These are phyloP conservation scores for Fraxinus cuspidata DNA, from an alignment of 257 asterid genomes.

Conservation along the genomic window DNA sequence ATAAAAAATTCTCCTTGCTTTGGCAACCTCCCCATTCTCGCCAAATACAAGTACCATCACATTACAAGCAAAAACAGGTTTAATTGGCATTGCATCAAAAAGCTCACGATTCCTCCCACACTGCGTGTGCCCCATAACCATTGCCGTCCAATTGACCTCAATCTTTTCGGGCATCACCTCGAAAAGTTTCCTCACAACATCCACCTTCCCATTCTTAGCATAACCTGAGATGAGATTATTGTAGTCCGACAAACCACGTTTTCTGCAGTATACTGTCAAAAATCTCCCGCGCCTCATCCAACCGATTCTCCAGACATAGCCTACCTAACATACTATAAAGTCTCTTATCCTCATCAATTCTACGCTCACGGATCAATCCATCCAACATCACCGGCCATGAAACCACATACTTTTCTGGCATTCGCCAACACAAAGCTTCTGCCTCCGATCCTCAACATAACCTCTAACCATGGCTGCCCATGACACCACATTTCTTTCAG, in stretches of 20 bases:
- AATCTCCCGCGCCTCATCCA: conserved; percentile 59
- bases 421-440: conserved; percentile 58
- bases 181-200: conserved; percentile 68
- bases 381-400: conserved; percentile 82
- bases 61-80: conserved; percentile 57
- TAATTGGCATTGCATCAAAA: conserved; percentile 55
- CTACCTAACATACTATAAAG: conserved; percentile 30
- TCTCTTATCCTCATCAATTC: conserved; percentile 56
- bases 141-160: conserved; percentile 80
- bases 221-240: conserved; percentile 59
- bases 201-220: conserved; percentile 62
- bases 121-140: conserved; percentile 60
- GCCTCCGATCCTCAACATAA: conserved; percentile 57
- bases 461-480: conserved; percentile 78
- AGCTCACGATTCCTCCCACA: conserved; percentile 62
- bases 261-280: conserved; percentile 49
- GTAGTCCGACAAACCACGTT: conserved; percentile 75
- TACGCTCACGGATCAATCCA: conserved; percentile 55
- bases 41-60: conserved; percentile 58
- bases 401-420: conserved; percentile 74
- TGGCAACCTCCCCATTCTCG: conserved; percentile 47
- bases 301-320: no score
- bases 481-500: conserved; percentile 61
- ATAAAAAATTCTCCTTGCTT: conserved; percentile 58
- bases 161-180: conserved; percentile 83